Percentiles rank a stretch among this genome's conserved stretches.
phyloP scores from a whole-genome alignment of 2,329 filamentous ascomycete genomes.

The Ascochyta rabiei region DNA sequence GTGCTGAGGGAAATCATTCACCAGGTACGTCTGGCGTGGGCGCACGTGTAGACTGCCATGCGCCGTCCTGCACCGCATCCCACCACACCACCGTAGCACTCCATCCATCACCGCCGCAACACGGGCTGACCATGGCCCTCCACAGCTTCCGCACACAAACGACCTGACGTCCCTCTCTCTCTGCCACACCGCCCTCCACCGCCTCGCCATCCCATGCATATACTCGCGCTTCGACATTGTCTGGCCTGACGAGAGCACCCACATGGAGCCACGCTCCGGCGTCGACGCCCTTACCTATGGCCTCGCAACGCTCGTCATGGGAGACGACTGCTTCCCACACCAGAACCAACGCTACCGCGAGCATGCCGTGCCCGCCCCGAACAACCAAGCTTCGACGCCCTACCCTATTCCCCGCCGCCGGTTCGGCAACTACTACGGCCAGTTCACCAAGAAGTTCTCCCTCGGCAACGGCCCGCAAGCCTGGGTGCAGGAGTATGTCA shows the following conservation, averaged over 20 bases:
- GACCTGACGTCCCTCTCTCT: conserved; percentile 79
- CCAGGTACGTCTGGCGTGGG: conserved; percentile 61
- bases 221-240: conserved; percentile 88
- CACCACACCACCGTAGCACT: neutral
- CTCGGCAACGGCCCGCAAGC: conserved; percentile 79
- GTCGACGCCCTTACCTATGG: conserved; percentile 86
- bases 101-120: too few species aligned
- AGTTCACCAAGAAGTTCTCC: conserved; percentile 81
- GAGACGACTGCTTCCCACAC: conserved; percentile 66
- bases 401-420: conserved; percentile 53
- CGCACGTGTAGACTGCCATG: neutral
- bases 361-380: conserved; percentile 12
- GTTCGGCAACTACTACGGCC: conserved; percentile 75
- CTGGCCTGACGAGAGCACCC: conserved; percentile 75
- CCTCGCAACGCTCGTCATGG: conserved; percentile 78
- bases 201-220: conserved; percentile 76
- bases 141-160: conserved; percentile 77
- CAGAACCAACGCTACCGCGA: conserved; percentile 44
- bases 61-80: neutral
- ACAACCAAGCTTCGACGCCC: conserved; percentile 26
- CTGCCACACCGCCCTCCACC: conserved; percentile 78
- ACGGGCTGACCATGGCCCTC: conserved; percentile 21
- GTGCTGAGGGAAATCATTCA: conserved; percentile 79
- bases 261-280: conserved; percentile 69
- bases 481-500: conserved; percentile 82